Percentiles rank a stretch among this genome's conserved stretches.
These are phyloP conservation scores for Ruellia speciosa DNA, from an alignment of 305 asterid genomes.

Conservation along the genomic window DNA sequence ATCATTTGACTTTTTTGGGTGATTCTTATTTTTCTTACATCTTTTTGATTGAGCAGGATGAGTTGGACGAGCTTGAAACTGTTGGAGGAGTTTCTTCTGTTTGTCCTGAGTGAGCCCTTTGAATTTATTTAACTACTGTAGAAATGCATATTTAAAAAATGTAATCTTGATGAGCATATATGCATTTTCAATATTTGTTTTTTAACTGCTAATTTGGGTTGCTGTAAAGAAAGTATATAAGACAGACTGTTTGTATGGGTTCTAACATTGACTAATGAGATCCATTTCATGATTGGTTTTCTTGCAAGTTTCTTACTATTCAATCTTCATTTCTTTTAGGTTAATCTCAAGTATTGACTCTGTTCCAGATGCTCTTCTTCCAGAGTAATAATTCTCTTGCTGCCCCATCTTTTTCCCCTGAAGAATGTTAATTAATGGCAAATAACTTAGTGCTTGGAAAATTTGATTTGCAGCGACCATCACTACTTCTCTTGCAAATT, in stretches of 20 bases:
- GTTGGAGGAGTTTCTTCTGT: constrained; percentile 60
- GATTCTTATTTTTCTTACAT: neutral
- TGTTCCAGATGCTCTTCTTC: constrained; percentile 72
- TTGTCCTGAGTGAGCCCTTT: constrained; percentile 52
- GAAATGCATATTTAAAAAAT: too few relatives aligned
- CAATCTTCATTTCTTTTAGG: constrained; percentile 22
- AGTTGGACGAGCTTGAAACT: constrained; percentile 60
- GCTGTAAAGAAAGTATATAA: too few relatives aligned
- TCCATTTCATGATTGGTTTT: neutral
- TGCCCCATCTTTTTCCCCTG: neutral
- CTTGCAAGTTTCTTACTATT: neutral
- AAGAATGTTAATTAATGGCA: neutral
- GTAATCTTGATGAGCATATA: too few relatives aligned
- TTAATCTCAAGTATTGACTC: constrained; percentile 43
- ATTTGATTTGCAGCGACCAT: too few relatives aligned
- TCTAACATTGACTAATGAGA: too few relatives aligned
- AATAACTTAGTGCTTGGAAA: neutral
- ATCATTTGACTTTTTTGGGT: neutral
- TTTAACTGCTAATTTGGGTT: too few relatives aligned
- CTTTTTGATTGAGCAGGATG: constrained; percentile 40
- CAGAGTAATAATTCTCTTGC: constrained; percentile 38
- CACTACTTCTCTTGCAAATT: too few relatives aligned
- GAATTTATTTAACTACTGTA: neutral
- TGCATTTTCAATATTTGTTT: too few relatives aligned
- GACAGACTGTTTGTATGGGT: too few relatives aligned